Conservation (phyloP, 768 basidiomycete species). For the Tricholoma saponaceum region DNA sequence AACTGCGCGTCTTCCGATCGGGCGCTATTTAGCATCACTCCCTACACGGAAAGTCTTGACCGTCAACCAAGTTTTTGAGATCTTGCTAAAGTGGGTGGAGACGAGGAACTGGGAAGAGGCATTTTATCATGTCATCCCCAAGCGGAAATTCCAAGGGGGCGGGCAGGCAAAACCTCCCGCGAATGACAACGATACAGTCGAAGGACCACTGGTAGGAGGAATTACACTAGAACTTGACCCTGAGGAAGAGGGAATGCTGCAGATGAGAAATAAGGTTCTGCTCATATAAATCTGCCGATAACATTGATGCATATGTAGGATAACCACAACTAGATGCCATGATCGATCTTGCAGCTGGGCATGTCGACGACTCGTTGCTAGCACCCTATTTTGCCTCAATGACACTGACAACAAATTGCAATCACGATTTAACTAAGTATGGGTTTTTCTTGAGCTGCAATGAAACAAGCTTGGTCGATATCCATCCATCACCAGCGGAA, state of each 20-base stretch:
- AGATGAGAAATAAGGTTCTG: not conserved
- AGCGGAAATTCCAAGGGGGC: conserved; percentile 73
- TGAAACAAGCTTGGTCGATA: too few relatives aligned
- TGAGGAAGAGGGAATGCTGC: not conserved
- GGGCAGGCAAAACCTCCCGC: conserved; percentile 23
- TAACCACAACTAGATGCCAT: not conserved
- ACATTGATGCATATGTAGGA: not conserved
- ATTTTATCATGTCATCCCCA: conserved; percentile 85
- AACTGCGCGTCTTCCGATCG: conserved; percentile 91
- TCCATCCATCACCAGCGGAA: too few relatives aligned
- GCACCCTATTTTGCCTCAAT: too few relatives aligned
- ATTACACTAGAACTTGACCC: not conserved
- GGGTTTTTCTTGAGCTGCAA: too few relatives aligned
- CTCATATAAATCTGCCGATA: not conserved
- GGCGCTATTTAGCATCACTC: conserved; percentile 80
- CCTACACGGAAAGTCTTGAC: conserved; percentile 94
- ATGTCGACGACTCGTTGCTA: too few relatives aligned
- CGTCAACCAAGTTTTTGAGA: conserved; percentile 95
- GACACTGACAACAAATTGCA: too few relatives aligned
- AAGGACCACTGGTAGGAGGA: not conserved
- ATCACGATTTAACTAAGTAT: too few relatives aligned
- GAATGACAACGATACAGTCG: conserved; percentile 8
- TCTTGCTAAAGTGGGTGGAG: conserved; percentile 87
- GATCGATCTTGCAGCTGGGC: not conserved
- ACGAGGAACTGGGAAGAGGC: conserved; percentile 82